phyloP scores from a whole-genome alignment of 1,284 basidiomycete genomes.

The Amylostereum chailletii region DNA sequence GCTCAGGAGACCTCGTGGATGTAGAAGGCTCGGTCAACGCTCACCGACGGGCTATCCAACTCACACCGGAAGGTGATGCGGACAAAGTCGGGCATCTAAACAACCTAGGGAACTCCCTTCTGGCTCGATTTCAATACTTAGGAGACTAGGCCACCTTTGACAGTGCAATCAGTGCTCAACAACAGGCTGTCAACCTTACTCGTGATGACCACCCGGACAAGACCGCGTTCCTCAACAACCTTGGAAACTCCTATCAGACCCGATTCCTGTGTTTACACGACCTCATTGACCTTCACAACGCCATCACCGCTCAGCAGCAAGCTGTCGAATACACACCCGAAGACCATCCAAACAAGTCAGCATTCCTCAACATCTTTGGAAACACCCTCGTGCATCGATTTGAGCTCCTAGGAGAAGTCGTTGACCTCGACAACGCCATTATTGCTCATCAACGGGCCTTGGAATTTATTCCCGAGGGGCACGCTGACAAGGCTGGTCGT shows the following conservation, averaged over 20 bases:
- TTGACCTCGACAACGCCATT: conserved; percentile 19
- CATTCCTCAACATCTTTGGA: conserved; percentile 17
- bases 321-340: not conserved
- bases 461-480: not conserved
- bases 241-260: not conserved
- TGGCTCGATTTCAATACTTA: not conserved
- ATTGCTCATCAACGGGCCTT: not conserved
- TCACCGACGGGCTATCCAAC: not conserved
- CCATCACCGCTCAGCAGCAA: not conserved
- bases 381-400: conserved; percentile 18
- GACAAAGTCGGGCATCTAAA: not conserved
- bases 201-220: not conserved
- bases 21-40: not conserved
- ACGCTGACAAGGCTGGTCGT: not conserved
- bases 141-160: conserved; percentile 16
- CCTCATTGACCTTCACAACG: not conserved
- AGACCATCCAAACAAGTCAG: conserved; percentile 1
- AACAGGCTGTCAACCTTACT: not conserved
- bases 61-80: not conserved
- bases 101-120: not conserved
- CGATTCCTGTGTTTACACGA: not conserved
- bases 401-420: conserved; percentile 8
- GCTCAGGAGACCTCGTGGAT: not conserved
- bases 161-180: conserved; percentile 10
- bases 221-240: not conserved